These are phyloP conservation scores for Prunus davidiana DNA, from an alignment of 306 rosid genomes.

Conservation along the genomic window DNA sequence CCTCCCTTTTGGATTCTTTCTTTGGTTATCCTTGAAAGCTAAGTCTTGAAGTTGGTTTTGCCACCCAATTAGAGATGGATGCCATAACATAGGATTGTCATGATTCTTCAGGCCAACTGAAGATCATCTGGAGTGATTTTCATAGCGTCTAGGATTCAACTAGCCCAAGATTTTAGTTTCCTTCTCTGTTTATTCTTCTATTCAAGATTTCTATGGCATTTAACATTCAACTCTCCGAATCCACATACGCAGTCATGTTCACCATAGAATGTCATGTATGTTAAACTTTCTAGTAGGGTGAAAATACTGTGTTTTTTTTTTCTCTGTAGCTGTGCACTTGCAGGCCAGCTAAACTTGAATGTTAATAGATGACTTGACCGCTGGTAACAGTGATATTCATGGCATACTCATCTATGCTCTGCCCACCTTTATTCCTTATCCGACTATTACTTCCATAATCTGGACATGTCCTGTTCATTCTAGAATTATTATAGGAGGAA, in stretches of 20 bases:
- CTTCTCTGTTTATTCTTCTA: background rate
- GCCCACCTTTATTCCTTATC: too few relatives aligned
- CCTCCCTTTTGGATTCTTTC: background rate
- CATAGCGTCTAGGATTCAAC: background rate
- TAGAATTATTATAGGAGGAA: too few relatives aligned
- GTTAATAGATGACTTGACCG: too few relatives aligned
- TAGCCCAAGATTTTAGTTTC: background rate
- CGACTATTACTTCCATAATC: too few relatives aligned
- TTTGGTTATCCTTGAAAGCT: background rate
- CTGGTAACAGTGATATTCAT: too few relatives aligned
- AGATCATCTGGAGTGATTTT: background rate
- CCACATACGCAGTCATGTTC: background rate
- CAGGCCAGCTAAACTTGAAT: background rate
- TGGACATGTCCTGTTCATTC: too few relatives aligned
- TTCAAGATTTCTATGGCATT: background rate
- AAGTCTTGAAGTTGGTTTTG: background rate
- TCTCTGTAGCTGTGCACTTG: background rate
- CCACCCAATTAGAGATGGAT: background rate
- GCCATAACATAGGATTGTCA: background rate
- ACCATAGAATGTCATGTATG: background rate
- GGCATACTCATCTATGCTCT: too few relatives aligned
- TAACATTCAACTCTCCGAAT: background rate
- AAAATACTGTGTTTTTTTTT: too few relatives aligned
- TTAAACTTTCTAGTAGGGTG: background rate
- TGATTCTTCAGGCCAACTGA: background rate